phyloP scores from a whole-genome alignment of 2,329 filamentous ascomycete genomes.

The Cladophialophora psammophila region DNA sequence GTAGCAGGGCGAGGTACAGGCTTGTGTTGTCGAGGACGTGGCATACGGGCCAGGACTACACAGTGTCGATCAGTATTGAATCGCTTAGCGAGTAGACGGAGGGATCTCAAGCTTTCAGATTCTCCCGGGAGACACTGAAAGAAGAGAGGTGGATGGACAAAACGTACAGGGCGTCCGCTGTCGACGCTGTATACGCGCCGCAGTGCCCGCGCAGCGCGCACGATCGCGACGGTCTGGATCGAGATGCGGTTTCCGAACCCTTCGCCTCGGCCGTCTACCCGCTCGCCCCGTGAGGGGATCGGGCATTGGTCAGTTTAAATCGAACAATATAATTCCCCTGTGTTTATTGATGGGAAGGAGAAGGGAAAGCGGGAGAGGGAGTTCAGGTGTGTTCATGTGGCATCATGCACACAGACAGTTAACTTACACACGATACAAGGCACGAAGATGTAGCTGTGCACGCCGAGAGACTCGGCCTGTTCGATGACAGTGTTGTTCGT shows the following conservation, averaged over 20 bases:
- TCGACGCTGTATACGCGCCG: constrained; percentile 55
- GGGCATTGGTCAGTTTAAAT: background rate
- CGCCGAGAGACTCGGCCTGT: constrained; percentile 50
- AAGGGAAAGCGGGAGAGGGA: background rate
- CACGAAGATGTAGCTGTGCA: constrained; percentile 61
- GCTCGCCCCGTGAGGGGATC: too few relatives aligned
- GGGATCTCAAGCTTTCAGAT: too few relatives aligned
- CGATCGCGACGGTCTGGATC: constrained; percentile 60
- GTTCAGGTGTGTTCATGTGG: background rate
- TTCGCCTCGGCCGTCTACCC: constrained; percentile 53
- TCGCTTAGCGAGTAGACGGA: too few relatives aligned
- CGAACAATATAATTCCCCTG: background rate
- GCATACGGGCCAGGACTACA: constrained; percentile 61
- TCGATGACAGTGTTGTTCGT: constrained; percentile 57
- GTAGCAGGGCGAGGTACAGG: constrained; percentile 57
- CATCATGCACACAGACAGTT: background rate
- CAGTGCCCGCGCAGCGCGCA: constrained; percentile 54
- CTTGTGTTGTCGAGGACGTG: constrained; percentile 58
- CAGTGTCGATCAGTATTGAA: too few relatives aligned
- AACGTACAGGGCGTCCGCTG: constrained; percentile 43
- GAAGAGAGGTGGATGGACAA: background rate
- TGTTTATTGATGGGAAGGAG: background rate
- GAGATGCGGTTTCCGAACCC: constrained; percentile 61
- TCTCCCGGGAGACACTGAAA: background rate
- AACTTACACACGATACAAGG: constrained; percentile 60